Percentiles rank a stretch among this genome's conserved stretches.
Evolutionary conservation across 164 flowering plant species (phyloP).

Genomic region (Vitis labrusca): DNA sequence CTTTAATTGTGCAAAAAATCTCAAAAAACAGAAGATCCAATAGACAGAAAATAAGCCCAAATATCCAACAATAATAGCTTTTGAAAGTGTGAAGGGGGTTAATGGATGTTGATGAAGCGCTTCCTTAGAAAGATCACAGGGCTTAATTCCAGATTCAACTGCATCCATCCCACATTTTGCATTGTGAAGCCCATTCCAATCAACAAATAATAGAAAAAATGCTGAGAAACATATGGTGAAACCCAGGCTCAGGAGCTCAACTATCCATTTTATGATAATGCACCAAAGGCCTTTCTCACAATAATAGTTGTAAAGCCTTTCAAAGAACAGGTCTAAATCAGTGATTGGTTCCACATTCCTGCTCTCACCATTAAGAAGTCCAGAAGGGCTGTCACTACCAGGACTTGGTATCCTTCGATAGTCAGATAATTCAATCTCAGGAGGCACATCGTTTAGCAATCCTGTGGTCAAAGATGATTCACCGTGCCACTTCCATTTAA

Average conservation of each 20-base stretch:
- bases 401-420: slow-evolving; percentile 72
- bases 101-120: slow-evolving; percentile 86
- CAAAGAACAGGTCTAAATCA: slow-evolving; percentile 95
- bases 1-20: slow-evolving; percentile 84
- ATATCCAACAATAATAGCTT: slow-evolving; percentile 79
- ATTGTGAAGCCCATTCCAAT: slow-evolving; percentile 93
- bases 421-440: slow-evolving; percentile 87
- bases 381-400: slow-evolving; percentile 98
- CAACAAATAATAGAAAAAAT: slow-evolving; percentile 82
- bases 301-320: slow-evolving; percentile 85
- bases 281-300: slow-evolving; percentile 98
- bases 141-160: slow-evolving; percentile 90
- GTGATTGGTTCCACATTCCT: slow-evolving; percentile 74
- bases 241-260: slow-evolving; percentile 83
- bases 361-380: slow-evolving; percentile 85
- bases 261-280: slow-evolving; percentile 90
- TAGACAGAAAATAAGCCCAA: slow-evolving; percentile 80
- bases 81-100: slow-evolving; percentile 76
- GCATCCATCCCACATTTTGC: slow-evolving; percentile 99
- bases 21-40: slow-evolving; percentile 87
- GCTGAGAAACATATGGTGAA: slow-evolving; percentile 91
- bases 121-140: slow-evolving; percentile 89
- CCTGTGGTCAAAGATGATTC: slow-evolving; percentile 59
- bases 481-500: slow-evolving; percentile 58
- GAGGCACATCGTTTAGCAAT: slow-evolving; percentile 61